A percentile compares a stretch with the other conserved stretches of the same genome.
Evolutionary conservation across 495 filamentous ascomycete genomes (phyloP).

Genomic region (Penicillium diatomitis): DNA sequence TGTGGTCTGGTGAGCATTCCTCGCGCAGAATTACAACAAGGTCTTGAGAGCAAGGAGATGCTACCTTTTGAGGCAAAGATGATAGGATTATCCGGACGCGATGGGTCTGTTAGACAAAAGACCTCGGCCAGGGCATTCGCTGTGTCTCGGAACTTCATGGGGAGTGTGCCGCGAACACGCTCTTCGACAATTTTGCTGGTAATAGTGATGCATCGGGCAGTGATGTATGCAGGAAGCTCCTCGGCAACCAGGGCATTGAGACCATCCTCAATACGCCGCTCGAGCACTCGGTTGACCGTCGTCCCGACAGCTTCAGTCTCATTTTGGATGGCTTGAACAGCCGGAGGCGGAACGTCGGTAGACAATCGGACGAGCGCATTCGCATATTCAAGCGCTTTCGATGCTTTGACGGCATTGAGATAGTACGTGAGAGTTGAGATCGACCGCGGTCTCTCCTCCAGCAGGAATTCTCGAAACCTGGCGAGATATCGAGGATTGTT

Average conservation of each 20-base stretch:
- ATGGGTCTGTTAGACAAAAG: slow-evolving; percentile 70
- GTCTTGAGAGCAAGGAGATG: too few relatives aligned
- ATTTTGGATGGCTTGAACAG: slow-evolving; percentile 35
- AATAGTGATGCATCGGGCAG: slow-evolving; percentile 28
- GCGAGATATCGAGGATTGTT: slow-evolving; percentile 59
- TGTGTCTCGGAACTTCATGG: slow-evolving; percentile 38
- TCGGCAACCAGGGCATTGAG: slow-evolving; percentile 53
- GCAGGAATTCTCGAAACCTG: slow-evolving; percentile 55
- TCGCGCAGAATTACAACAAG: too few relatives aligned
- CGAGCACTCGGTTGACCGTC: slow-evolving; percentile 44
- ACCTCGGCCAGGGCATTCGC: slow-evolving; percentile 68
- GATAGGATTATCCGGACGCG: slow-evolving; percentile 64
- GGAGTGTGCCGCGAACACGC: slow-evolving; percentile 25
- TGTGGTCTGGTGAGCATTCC: slow-evolving; percentile 4
- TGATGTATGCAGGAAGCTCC: slow-evolving; percentile 64
- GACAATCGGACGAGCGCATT: slow-evolving; percentile 48
- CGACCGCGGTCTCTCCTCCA: slow-evolving; percentile 61
- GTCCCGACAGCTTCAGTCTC: slow-evolving; percentile 32
- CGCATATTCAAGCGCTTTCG: slow-evolving; percentile 63
- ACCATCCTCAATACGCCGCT: slow-evolving; percentile 48
- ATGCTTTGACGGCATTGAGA: slow-evolving; percentile 53
- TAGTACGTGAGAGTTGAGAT: slow-evolving; percentile 58
- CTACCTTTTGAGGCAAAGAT: slow-evolving; percentile 70
- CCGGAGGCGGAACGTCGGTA: slow-evolving; percentile 23
- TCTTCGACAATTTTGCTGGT: slow-evolving; percentile 29